Conservation (phyloP, 1,139 yeast genomes). For the Kodamaea sp. region DNA sequence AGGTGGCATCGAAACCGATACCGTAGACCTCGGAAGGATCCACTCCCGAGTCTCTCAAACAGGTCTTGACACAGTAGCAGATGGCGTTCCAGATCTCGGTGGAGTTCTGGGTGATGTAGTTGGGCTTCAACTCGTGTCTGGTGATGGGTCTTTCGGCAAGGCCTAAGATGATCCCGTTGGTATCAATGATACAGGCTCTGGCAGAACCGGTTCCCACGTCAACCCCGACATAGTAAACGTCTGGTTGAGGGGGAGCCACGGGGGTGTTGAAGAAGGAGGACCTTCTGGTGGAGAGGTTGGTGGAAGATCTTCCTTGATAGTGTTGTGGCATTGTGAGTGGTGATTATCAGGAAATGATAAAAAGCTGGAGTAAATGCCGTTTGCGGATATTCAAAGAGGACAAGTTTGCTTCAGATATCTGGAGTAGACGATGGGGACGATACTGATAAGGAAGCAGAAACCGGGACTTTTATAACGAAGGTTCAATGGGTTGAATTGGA, state of each 20-base stretch:
- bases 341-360: too few species aligned
- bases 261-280: constrained; percentile 42
- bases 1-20: constrained; percentile 95
- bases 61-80: constrained; percentile 75
- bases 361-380: too few species aligned
- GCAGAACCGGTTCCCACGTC: constrained; percentile 99
- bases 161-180: constrained; percentile 78
- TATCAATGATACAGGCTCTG: constrained; percentile 87
- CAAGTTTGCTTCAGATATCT: too few species aligned
- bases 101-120: constrained; percentile 79
- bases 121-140: constrained; percentile 72
- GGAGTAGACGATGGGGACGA: too few species aligned
- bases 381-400: too few species aligned
- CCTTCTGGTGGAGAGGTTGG: constrained; percentile 42
- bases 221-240: constrained; percentile 79
- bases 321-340: too few species aligned
- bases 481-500: too few species aligned
- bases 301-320: constrained; percentile 35
- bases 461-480: too few species aligned
- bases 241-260: constrained; percentile 47
- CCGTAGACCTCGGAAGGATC: constrained; percentile 72
- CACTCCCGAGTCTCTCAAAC: constrained; percentile 72
- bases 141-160: constrained; percentile 78
- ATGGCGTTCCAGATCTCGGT: constrained; percentile 93
- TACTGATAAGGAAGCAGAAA: too few species aligned